Evolutionary conservation across 169 alveolate genomes (phyloP).

Genomic region (Theileria orientalis): DNA sequence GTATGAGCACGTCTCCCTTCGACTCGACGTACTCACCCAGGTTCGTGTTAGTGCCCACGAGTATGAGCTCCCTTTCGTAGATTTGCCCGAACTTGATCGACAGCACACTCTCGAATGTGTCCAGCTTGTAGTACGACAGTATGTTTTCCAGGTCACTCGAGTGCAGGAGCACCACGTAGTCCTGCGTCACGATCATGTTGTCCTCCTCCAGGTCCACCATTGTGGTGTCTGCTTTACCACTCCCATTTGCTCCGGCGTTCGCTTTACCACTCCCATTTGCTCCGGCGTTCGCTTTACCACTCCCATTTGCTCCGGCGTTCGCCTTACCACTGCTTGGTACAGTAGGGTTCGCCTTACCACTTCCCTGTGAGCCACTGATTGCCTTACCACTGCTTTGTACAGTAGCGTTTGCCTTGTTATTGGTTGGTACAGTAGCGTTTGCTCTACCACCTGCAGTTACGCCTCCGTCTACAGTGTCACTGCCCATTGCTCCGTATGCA

Average conservation of each 20-base stretch:
- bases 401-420: too few species aligned
- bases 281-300: conserved; percentile 12
- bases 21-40: conserved; percentile 62
- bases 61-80: conserved; percentile 43
- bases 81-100: conserved; percentile 56
- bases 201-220: background rate
- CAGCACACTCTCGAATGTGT: conserved; percentile 41
- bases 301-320: conserved; percentile 18
- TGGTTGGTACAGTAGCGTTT: too few species aligned
- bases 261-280: conserved; percentile 9
- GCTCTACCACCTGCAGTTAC: too few species aligned
- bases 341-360: conserved; percentile 10
- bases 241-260: conserved; percentile 9
- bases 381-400: too few species aligned
- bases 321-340: conserved; percentile 1
- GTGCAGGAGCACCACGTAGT: conserved; percentile 33
- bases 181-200: conserved; percentile 11
- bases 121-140: conserved; percentile 38
- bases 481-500: too few species aligned
- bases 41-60: conserved; percentile 54
- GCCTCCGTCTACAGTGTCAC: too few species aligned
- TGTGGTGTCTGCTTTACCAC: background rate
- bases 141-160: conserved; percentile 35
- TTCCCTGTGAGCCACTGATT: too few species aligned
- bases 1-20: conserved; percentile 44